Evolutionary conservation across 345 rosid species (phyloP), one percentile per base, ranked within the genome.

Genomic region (Syzygium jambos): DNA sequence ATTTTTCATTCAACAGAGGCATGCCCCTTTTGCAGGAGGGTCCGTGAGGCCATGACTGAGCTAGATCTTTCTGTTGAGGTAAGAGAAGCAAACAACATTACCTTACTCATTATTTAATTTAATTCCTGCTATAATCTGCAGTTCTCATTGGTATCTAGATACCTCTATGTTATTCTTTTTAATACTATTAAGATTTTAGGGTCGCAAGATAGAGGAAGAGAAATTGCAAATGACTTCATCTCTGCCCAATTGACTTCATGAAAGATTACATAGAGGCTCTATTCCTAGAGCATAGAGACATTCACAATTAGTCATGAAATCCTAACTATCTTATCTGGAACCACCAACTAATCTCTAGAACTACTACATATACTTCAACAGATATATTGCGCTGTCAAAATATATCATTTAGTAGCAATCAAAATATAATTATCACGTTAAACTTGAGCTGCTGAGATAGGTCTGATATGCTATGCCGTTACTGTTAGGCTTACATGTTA

Each of bases 21-120:
- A 83, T 96, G 96, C 89, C 98, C 98, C 86, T 95, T 96, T 89
- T 96, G 98, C 86, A 91, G 98, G 88, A 94, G 98, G 90, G 96
- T 93, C 89, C 91, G 98, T 38, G 98, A 96, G 89, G 97, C 98
- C 85, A 61, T 96, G 90, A 96, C 97, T 85, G 98, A 96, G 95
- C 91, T 96, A 88, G 97, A 95, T 92, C 97, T 96, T 87, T 94
- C 95, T 59, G 94, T 90, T 7, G 97, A 95, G 93, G 97, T 96
- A 85, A 89, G 89, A 52, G 53, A 84, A 51, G 1, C 54, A 85
- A 63, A 41, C 52, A 29, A 84, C n/a, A 3, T 52, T 84, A 51
- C 46, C 55, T 19, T 0, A 34, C 80, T 73, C 25, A 73, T 73
- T 4, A 17, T 4, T 56, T 34, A 5, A 34, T 73, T 34, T 73